Evolutionary conservation across 2,329 filamentous ascomycete genomes (phyloP), one percentile per base, ranked within the genome.

Genomic region (Monosporascus ibericus): DNA sequence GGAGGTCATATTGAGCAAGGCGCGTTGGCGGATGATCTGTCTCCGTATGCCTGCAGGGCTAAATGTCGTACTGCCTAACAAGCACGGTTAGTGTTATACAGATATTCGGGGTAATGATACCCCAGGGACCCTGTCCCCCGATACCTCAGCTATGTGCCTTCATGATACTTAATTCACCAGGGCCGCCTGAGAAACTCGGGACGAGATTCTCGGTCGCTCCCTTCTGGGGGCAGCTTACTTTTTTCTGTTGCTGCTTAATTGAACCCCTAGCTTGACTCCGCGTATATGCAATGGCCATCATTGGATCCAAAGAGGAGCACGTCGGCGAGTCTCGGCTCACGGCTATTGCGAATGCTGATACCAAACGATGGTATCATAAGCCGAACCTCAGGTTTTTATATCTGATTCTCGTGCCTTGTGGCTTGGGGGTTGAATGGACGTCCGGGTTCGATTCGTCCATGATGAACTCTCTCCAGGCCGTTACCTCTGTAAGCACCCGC

Each of bases 361-460:
- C 60, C 18, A 64, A 61, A 34, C 61, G 53, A 59, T 74, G 71
- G 72, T 73, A 72, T 57, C 58, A 68, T 27, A 74, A 74, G 50
- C 70, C 67, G 1, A 70, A 72, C 51, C 58, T 73, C 49, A 60
- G 70, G 25, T 63, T 65, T 14, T 58, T 73, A 34, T 74, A 74
- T 52, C 60, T 73, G 49, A 69, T 71, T 34, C 60, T 74, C 15
- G 60, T 73, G n/a, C 71, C 70, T 0, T 68, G 67, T 5, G 69
- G 64, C 0, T 59, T 74, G n/a, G 72, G 71, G 0, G 70, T 72
- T 3, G 70, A 73, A 55, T 71, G 68, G 70, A 79, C 76, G 0
- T 71, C 69, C 0, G 70, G 70, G 1, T 73, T 72, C 48, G 68
- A 73, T 56, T 70, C 66, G 2, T 73, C 71, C 22, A 74, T 74